Evolutionary conservation across 1,284 basidiomycete species (phyloP).

Genomic region (Exsudoporus floridanus): DNA sequence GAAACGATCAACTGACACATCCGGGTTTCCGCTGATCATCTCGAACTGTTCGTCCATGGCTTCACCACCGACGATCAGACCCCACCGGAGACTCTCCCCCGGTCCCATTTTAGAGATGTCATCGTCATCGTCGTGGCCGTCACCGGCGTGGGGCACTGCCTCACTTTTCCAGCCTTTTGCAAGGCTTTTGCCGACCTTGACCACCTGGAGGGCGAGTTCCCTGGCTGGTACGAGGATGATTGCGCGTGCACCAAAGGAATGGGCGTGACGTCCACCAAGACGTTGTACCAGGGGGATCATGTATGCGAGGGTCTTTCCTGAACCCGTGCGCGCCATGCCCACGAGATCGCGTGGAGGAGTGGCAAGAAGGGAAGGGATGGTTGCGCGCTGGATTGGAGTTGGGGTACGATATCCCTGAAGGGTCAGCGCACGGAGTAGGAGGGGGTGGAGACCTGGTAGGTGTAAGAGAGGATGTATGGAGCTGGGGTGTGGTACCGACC

Average conservation of each 20-base stretch:
- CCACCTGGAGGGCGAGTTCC: slow-evolving; percentile 91
- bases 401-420: slow-evolving; percentile 95
- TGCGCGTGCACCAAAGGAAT: slow-evolving; percentile 82
- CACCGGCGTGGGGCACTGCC: slow-evolving; percentile 60
- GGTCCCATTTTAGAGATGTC: slow-evolving; percentile 48
- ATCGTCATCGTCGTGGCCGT: slow-evolving; percentile 51
- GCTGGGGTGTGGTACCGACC: slow-evolving; percentile 46
- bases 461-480: slow-evolving; percentile 3
- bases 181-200: slow-evolving; percentile 94
- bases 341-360: slow-evolving; percentile 92
- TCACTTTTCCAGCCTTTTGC: slow-evolving; percentile 72
- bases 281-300: slow-evolving; percentile 90
- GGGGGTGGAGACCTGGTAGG: slow-evolving; percentile 75
- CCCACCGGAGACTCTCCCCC: slow-evolving; percentile 82
- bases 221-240: slow-evolving; percentile 90
- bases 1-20: slow-evolving; percentile 65
- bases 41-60: slow-evolving; percentile 96
- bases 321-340: slow-evolving; percentile 98
- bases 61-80: slow-evolving; percentile 94
- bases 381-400: slow-evolving; percentile 93
- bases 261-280: slow-evolving; percentile 79
- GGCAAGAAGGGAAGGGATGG: slow-evolving; percentile 84
- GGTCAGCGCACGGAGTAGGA: slow-evolving; percentile 80
- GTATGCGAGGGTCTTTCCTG: slow-evolving; percentile 97
- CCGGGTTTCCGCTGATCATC: slow-evolving; percentile 92